A percentile compares a stretch with the other conserved stretches of the same genome.
These are phyloP conservation scores for Dunaliella sp. DNA, from an alignment of 139 green algal species.

Conservation along the genomic window DNA sequence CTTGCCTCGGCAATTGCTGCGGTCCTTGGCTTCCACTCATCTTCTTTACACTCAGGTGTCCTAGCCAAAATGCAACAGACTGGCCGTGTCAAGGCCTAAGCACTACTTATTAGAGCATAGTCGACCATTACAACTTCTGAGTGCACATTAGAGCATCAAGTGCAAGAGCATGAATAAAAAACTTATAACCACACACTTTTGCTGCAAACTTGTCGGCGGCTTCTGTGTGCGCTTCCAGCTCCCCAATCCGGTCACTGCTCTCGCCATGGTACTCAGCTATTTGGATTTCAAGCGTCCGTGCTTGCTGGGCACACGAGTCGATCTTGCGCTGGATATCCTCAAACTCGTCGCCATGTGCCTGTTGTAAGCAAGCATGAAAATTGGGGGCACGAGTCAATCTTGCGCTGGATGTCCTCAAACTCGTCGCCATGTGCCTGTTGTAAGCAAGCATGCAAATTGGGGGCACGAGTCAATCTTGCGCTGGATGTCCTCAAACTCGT, in stretches of 20 bases:
- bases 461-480: conserved; percentile 9
- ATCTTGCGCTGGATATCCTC: conserved; percentile 28
- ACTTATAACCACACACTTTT: background rate
- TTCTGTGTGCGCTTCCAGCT: background rate
- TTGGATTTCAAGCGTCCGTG: conserved; percentile 13
- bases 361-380: background rate
- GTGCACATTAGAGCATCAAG: too few species aligned
- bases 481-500: conserved; percentile 31
- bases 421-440: conserved; percentile 9
- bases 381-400: conserved; percentile 8
- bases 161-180: too few species aligned
- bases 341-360: conserved; percentile 30
- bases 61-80: too few species aligned
- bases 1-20: too few species aligned
- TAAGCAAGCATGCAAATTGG: conserved; percentile 8
- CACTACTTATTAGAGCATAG: too few species aligned
- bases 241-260: conserved; percentile 8
- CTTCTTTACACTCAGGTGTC: too few species aligned
- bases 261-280: conserved; percentile 13
- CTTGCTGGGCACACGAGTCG: conserved; percentile 7
- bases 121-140: too few species aligned
- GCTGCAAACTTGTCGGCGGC: background rate
- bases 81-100: too few species aligned
- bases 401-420: conserved; percentile 26
- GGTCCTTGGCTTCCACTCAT: too few species aligned